Evolutionary conservation across 352 stramenopile genomes (phyloP).

Genomic region (Phytophthora pistaciae): DNA sequence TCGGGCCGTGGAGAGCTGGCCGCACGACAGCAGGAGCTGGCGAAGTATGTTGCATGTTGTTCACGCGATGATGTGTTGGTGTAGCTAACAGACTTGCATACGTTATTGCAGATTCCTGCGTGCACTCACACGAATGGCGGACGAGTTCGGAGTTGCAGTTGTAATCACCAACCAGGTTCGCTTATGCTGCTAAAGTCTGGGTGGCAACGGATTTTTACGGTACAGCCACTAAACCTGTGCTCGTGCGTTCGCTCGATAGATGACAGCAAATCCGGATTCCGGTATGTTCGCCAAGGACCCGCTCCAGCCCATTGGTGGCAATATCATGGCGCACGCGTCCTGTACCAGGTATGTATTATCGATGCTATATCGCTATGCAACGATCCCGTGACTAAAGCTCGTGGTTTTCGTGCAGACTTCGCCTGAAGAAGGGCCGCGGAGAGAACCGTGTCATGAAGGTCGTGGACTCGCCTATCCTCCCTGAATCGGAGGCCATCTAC

Average conservation of each 20-base stretch:
- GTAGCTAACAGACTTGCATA: slow-evolving; percentile 3
- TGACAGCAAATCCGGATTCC: slow-evolving; percentile 91
- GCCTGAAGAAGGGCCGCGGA: slow-evolving; percentile 97
- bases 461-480: slow-evolving; percentile 96
- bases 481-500: slow-evolving; percentile 98
- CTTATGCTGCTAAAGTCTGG: neutral
- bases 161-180: slow-evolving; percentile 90
- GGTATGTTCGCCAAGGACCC: slow-evolving; percentile 93
- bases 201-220: neutral
- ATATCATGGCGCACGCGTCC: slow-evolving; percentile 90
- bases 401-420: slow-evolving; percentile 63
- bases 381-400: neutral
- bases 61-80: neutral
- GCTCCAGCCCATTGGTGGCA: slow-evolving; percentile 92
- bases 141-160: slow-evolving; percentile 99
- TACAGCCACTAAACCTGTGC: neutral
- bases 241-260: slow-evolving; percentile 44
- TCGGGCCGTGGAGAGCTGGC: slow-evolving; percentile 98
- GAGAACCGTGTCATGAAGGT: slow-evolving; percentile 99
- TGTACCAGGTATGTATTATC: slow-evolving; percentile 66
- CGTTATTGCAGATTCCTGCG: slow-evolving; percentile 93
- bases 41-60: slow-evolving; percentile 57
- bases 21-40: slow-evolving; percentile 91
- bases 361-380: neutral
- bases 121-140: slow-evolving; percentile 96